Evolutionary conservation across 768 basidiomycete species (phyloP).

Genomic region (Paxillus rubicundulus): DNA sequence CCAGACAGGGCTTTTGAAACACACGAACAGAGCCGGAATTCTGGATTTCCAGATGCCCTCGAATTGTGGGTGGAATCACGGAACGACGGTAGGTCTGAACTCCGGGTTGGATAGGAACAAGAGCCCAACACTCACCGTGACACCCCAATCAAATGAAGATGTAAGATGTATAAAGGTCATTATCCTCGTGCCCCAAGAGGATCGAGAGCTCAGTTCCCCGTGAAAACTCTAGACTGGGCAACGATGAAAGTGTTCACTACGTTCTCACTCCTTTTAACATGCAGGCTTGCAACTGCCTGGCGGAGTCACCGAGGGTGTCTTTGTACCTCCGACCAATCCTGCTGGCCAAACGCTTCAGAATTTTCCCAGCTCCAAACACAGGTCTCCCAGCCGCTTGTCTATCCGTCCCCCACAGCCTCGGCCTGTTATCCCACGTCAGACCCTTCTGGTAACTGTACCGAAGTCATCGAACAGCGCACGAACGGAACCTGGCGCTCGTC

Average conservation of each 20-base stretch:
- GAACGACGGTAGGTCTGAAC: no score
- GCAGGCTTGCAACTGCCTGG: background rate
- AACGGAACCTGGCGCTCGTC: slow-evolving; percentile 42
- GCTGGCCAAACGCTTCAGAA: slow-evolving; percentile 40
- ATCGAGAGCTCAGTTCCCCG: no score
- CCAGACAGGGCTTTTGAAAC: no score
- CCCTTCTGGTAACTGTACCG: slow-evolving; percentile 40
- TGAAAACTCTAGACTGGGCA: no score
- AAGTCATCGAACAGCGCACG: slow-evolving; percentile 23
- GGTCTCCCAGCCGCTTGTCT: slow-evolving; percentile 44
- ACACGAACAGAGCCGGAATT: no score
- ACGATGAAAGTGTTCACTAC: background rate
- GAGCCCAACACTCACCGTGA: no score
- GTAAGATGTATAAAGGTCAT: no score
- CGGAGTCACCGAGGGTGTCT: slow-evolving; percentile 23
- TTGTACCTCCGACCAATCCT: slow-evolving; percentile 37
- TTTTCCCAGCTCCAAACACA: slow-evolving; percentile 34
- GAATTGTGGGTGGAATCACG: no score
- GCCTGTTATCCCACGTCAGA: slow-evolving; percentile 39
- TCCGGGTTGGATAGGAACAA: no score
- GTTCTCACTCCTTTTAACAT: background rate
- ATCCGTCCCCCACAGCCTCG: slow-evolving; percentile 39
- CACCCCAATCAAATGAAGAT: no score
- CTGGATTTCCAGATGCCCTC: no score
- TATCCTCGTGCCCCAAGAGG: no score